Conservation (phyloP, 768 basidiomycete genomes). For the Kwoniella shandongensis region DNA sequence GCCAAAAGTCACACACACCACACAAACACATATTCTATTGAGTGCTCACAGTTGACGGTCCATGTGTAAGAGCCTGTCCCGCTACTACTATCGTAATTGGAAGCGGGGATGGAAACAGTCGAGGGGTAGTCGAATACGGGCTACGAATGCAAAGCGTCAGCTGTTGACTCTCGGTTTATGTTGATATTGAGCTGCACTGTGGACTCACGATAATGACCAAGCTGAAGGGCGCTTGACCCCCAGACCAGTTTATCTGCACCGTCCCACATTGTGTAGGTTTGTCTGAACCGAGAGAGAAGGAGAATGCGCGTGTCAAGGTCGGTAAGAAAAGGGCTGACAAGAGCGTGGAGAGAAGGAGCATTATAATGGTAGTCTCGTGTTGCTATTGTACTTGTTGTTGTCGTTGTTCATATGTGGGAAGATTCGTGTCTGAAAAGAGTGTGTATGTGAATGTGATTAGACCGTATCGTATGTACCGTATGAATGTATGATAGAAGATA, state of each 20-base stretch:
- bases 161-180: not conserved
- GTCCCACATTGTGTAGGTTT: conserved; percentile 25
- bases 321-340: conserved; percentile 9
- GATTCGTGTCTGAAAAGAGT: no score
- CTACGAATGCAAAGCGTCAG: conserved; percentile 7
- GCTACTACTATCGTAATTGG: conserved; percentile 19
- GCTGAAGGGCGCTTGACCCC: conserved; percentile 38
- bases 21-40: no score
- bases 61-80: conserved; percentile 33
- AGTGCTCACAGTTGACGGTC: conserved; percentile 41
- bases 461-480: no score
- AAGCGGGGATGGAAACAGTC: conserved; percentile 33
- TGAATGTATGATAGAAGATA: no score
- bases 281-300: conserved; percentile 16
- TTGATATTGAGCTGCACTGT: not conserved
- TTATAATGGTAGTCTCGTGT: conserved; percentile 1
- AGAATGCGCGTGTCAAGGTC: conserved; percentile 11
- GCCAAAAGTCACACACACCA: no score
- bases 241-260: conserved; percentile 31
- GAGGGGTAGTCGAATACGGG: conserved; percentile 44
- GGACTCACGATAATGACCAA: conserved; percentile 37
- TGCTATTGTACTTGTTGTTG: no score
- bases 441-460: no score
- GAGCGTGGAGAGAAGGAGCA: conserved; percentile 12
- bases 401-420: no score